These are phyloP conservation scores for Fusarium newnesense DNA, from an alignment of 2,329 filamentous ascomycete genomes.

Conservation along the genomic window DNA sequence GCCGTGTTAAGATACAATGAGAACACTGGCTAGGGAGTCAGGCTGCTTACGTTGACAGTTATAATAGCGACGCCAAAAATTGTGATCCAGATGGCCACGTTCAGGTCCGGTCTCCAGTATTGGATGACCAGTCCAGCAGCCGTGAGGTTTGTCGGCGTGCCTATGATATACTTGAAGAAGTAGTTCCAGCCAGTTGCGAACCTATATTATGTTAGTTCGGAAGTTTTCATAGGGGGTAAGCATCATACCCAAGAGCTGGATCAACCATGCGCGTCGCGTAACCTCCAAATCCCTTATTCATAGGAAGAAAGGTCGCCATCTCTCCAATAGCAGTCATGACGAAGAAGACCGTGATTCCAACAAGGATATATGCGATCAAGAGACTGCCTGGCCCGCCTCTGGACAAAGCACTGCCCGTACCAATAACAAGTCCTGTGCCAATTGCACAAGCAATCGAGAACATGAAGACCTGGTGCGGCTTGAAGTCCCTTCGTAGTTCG, in stretches of 20 bases:
- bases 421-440: conserved; percentile 59
- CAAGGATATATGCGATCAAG: conserved; percentile 53
- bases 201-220: conserved; percentile 3
- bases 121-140: conserved; percentile 52
- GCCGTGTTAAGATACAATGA: background rate
- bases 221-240: background rate
- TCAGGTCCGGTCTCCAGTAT: conserved; percentile 52
- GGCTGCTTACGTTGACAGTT: conserved; percentile 42
- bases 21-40: background rate
- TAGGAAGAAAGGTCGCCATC: conserved; percentile 45
- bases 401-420: conserved; percentile 48
- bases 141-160: conserved; percentile 52
- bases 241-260: conserved; percentile 43
- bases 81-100: conserved; percentile 52
- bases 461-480: conserved; percentile 49
- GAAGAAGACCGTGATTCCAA: conserved; percentile 64
- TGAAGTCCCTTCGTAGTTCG: conserved; percentile 34
- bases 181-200: conserved; percentile 61
- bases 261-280: conserved; percentile 47
- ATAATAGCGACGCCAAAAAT: conserved; percentile 50
- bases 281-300: conserved; percentile 44
- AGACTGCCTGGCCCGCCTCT: conserved; percentile 48
- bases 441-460: conserved; percentile 53
- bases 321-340: conserved; percentile 60
- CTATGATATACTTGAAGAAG: conserved; percentile 56